A percentile compares a stretch with the other conserved stretches of the same genome.
phyloP scores from a whole-genome alignment of 2,329 filamentous ascomycete species.

The Ascochyta rabiei region DNA sequence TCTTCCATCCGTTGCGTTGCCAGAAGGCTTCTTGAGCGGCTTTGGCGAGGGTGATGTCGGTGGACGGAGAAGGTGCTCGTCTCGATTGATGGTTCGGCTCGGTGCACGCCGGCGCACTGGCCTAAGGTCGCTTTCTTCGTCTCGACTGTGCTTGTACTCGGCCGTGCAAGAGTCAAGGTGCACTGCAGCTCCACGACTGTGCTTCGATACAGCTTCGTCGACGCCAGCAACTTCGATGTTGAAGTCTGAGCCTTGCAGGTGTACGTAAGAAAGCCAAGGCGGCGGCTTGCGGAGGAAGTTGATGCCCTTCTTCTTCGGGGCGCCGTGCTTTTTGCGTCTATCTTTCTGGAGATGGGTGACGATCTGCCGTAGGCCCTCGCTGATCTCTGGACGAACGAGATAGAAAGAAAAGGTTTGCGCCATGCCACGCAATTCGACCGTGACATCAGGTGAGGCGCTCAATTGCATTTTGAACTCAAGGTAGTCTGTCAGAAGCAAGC shows the following conservation, averaged over 20 bases:
- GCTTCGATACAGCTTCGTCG: constrained; percentile 80
- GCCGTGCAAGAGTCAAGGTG: constrained; percentile 87
- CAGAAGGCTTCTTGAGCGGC: constrained; percentile 57
- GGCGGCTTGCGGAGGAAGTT: constrained; percentile 77
- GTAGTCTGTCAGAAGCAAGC: constrained; percentile 84
- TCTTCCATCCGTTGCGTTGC: constrained; percentile 71
- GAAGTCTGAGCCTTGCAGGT: constrained; percentile 86
- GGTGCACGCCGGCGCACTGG: constrained; percentile 71
- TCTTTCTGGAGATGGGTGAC: constrained; percentile 74
- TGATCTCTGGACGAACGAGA: constrained; percentile 90
- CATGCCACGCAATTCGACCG: constrained; percentile 78
- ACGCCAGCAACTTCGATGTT: constrained; percentile 89
- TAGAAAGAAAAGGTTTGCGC: constrained; percentile 88
- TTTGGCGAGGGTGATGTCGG: constrained; percentile 56
- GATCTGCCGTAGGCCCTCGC: constrained; percentile 89
- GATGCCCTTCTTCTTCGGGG: constrained; percentile 56
- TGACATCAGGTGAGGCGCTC: constrained; percentile 82
- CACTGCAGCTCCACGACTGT: constrained; percentile 80
- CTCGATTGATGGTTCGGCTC: constrained; percentile 65
- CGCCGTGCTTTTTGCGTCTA: constrained; percentile 41
- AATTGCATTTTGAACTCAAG: constrained; percentile 87
- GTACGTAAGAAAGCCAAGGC: constrained; percentile 81
- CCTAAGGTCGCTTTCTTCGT: constrained; percentile 67
- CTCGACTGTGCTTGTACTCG: constrained; percentile 84
- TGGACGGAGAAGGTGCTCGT: constrained; percentile 66